Percentiles rank a stretch among this genome's conserved stretches.
Evolutionary conservation across 352 stramenopile genomes (phyloP).

Genomic region (Globisporangium splendens): DNA sequence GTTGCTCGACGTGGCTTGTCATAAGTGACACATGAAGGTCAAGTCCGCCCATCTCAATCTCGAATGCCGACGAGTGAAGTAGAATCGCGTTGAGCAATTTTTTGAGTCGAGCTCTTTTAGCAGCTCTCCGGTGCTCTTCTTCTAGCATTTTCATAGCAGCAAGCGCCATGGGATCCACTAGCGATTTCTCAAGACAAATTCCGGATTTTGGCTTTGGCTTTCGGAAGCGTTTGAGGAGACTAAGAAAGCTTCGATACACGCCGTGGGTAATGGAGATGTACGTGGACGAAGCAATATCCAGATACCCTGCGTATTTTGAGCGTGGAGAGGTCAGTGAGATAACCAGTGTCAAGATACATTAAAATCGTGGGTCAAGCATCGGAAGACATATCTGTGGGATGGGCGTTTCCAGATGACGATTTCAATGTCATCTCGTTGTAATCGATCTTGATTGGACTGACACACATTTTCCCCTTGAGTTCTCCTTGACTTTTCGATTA

Average conservation of each 20-base stretch:
- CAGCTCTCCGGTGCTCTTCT: conserved; percentile 12
- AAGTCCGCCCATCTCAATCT: conserved; percentile 39
- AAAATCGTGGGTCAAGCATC: too few species aligned
- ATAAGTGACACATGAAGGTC: conserved; percentile 43
- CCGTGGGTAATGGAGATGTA: conserved; percentile 50
- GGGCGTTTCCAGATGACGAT: conserved; percentile 19
- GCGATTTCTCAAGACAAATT: conserved; percentile 4
- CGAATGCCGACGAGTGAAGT: conserved; percentile 46
- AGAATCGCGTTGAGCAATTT: conserved; percentile 57
- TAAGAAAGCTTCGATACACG: conserved; percentile 40
- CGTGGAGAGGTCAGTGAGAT: too few species aligned
- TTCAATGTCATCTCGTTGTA: conserved; percentile 55
- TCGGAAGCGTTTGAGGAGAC: conserved; percentile 29
- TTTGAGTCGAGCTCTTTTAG: conserved; percentile 28
- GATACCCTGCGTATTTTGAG: conserved; percentile 11
- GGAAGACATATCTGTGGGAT: too few species aligned
- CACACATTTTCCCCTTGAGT: conserved; percentile 58
- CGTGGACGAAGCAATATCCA: conserved; percentile 30
- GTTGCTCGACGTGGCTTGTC: conserved; percentile 42
- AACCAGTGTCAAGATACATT: too few species aligned
- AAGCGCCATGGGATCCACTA: conserved; percentile 1
- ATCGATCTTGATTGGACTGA: conserved; percentile 52
- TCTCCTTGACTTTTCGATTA: conserved; percentile 22
- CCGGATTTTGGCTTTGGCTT: conserved; percentile 25
- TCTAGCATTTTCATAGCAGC: conserved; percentile 18